Conservation (phyloP, 139 green algal genomes). For the Zygnema cylindricum region DNA sequence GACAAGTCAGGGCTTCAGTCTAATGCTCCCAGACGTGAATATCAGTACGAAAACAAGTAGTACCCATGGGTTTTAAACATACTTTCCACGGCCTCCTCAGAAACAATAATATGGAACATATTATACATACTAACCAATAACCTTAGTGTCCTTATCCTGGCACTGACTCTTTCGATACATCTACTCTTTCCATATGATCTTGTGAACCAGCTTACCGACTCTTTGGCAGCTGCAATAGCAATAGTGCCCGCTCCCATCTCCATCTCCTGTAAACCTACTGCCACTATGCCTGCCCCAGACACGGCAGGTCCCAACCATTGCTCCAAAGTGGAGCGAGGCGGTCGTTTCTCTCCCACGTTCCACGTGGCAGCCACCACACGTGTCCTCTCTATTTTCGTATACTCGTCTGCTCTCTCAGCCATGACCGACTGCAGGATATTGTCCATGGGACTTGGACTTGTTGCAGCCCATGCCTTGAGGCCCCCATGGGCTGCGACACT, state of each 20-base stretch:
- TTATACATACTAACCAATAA: no score
- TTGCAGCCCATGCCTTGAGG: slow-evolving; percentile 17
- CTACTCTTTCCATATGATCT: no score
- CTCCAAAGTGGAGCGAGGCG: neutral
- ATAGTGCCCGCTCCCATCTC: slow-evolving; percentile 55
- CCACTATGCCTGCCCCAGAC: slow-evolving; percentile 27
- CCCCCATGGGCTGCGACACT: slow-evolving; percentile 33
- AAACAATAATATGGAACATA: no score
- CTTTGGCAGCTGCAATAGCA: slow-evolving; percentile 47
- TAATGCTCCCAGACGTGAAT: no score
- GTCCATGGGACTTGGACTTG: slow-evolving; percentile 26
- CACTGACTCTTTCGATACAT: no score
- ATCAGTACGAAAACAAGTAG: no score
- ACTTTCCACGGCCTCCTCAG: no score
- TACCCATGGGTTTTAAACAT: no score
- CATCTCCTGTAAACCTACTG: slow-evolving; percentile 57
- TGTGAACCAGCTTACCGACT: slow-evolving; percentile 29
- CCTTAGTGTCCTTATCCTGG: no score
- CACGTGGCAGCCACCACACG: slow-evolving; percentile 36
- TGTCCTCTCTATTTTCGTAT: slow-evolving; percentile 19
- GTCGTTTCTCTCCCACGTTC: slow-evolving; percentile 54
- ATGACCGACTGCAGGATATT: neutral
- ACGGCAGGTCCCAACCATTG: slow-evolving; percentile 27
- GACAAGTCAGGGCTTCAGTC: no score
- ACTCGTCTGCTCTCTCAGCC: slow-evolving; percentile 25